Percentiles rank a stretch among this genome's conserved stretches.
Conservation (phyloP, 192 early-diverging fungal genomes). For the Rhizophagus clarus region DNA sequence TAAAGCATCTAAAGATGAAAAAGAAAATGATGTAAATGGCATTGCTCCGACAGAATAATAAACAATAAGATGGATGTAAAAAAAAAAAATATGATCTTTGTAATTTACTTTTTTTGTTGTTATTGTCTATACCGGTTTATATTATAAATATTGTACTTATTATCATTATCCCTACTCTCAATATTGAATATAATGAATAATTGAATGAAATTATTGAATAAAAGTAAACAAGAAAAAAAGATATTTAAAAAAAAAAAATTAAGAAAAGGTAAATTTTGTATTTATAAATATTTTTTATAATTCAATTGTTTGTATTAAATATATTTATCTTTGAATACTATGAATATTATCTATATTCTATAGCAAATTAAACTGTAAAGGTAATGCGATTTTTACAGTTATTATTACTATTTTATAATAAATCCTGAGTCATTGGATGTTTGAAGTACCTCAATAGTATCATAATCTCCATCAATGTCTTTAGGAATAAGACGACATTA, state of each 20-base stretch:
- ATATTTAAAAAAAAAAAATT: neutral
- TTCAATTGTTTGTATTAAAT: neutral
- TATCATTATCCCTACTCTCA: too few relatives aligned
- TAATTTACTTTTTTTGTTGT: too few relatives aligned
- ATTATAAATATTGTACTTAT: too few relatives aligned
- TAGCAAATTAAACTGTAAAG: neutral
- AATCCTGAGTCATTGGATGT: neutral
- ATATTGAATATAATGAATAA: too few relatives aligned
- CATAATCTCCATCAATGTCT: slow-evolving; percentile 10
- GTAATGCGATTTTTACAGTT: neutral
- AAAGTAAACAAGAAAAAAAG: too few relatives aligned
- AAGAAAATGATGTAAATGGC: slow-evolving; percentile 33
- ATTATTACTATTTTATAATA: neutral
- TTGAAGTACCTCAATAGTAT: neutral
- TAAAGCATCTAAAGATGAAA: slow-evolving; percentile 44
- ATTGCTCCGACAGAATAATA: slow-evolving; percentile 18
- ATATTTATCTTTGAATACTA: neutral
- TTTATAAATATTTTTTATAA: neutral
- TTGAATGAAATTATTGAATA: too few relatives aligned
- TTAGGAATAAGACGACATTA: neutral
- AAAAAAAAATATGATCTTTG: neutral
- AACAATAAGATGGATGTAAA: neutral
- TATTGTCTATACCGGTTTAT: too few relatives aligned
- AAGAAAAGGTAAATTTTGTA: neutral
- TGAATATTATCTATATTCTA: too few relatives aligned